Percentiles rank a stretch among this genome's conserved stretches.
These are phyloP conservation scores for Plantago lanceolata DNA, from an alignment of 305 asterid species.

Conservation along the genomic window DNA sequence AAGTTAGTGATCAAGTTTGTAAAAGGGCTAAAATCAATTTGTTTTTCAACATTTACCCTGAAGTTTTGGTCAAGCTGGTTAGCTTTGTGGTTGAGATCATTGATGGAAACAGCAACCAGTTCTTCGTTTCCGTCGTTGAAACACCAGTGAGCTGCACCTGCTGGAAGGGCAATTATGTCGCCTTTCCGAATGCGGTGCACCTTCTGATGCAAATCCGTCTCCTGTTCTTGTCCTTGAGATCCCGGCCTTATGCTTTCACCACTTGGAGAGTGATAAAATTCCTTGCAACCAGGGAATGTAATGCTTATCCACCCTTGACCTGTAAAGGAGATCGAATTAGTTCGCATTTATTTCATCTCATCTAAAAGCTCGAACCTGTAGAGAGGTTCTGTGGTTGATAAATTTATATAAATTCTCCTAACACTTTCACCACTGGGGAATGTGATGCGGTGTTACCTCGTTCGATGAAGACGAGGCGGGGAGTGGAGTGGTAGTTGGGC, in stretches of 20 bases:
- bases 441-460: conserved; percentile 29
- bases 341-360: not conserved
- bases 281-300: conserved; percentile 65
- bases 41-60: conserved; percentile 32
- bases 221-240: conserved; percentile 6
- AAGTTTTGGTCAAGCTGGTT: conserved; percentile 69
- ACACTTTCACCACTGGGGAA: too few relatives aligned
- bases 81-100: conserved; percentile 57
- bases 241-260: conserved; percentile 11
- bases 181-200: conserved; percentile 56
- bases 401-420: too few relatives aligned
- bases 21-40: too few relatives aligned
- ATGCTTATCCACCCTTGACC: conserved; percentile 58
- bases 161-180: conserved; percentile 58
- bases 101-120: conserved; percentile 49
- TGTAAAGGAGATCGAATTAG: conserved; percentile 16
- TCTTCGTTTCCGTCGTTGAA: conserved; percentile 60
- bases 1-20: not conserved
- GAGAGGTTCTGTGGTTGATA: not conserved
- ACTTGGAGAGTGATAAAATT: conserved; percentile 34
- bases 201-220: conserved; percentile 56
- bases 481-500: conserved; percentile 63
- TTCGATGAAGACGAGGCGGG: conserved; percentile 56
- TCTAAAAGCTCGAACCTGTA: not conserved
- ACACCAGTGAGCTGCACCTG: conserved; percentile 66